These are phyloP conservation scores for Thermothelomyces thermophilus DNA, from an alignment of 2,329 filamentous ascomycete species.

Conservation along the genomic window DNA sequence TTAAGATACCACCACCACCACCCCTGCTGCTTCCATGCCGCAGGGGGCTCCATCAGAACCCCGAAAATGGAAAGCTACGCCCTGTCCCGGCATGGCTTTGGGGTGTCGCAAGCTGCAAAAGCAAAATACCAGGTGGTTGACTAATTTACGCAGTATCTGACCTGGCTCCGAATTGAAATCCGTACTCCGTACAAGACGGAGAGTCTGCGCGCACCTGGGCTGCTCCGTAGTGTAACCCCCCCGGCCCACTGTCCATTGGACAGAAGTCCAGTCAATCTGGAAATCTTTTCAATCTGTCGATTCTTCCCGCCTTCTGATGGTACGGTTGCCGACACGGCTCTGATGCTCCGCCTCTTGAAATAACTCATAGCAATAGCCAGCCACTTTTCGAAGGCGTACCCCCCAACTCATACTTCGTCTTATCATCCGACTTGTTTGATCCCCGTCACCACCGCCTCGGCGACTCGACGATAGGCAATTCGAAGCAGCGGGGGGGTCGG, in stretches of 20 bases:
- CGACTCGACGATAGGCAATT: background rate
- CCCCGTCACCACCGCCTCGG: background rate
- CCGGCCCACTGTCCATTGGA: slow-evolving; percentile 2
- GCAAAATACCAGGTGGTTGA: no score
- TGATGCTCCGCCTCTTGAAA: background rate
- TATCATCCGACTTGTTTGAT: background rate
- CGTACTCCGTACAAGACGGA: slow-evolving; percentile 1
- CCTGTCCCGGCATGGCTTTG: no score
- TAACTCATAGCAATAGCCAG: background rate
- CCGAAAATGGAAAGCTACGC: no score
- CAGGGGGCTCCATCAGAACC: background rate
- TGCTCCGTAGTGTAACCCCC: slow-evolving; percentile 2
- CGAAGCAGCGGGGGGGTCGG: background rate
- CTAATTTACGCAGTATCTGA: no score
- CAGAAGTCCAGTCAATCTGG: background rate
- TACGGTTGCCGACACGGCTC: background rate
- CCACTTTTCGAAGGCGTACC: background rate
- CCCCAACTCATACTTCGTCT: background rate
- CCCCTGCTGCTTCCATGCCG: background rate
- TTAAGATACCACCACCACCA: background rate
- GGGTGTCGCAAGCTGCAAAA: slow-evolving; percentile 3
- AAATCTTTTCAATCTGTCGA: background rate
- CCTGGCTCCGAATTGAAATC: no score
- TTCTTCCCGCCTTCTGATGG: background rate
- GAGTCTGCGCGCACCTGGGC: background rate